These are phyloP conservation scores for Poa pratensis DNA, from an alignment of 176 grass and related monocot species.

Conservation along the genomic window DNA sequence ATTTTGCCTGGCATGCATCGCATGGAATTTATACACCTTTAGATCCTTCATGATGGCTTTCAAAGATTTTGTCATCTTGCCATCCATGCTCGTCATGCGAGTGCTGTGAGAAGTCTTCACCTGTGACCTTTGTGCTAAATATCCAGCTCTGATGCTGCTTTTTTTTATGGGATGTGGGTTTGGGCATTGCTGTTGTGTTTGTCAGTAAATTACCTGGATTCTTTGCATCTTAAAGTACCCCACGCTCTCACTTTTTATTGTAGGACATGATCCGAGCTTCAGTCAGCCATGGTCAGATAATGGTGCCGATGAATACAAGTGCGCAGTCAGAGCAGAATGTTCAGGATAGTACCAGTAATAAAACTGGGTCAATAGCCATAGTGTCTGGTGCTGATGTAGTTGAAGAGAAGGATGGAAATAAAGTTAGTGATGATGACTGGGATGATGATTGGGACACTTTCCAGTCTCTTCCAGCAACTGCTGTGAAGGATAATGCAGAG, in stretches of 20 bases:
- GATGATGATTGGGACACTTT: constrained; percentile 92
- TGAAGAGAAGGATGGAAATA: constrained; percentile 48
- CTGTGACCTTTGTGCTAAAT: constrained; percentile 24
- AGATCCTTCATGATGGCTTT: constrained; percentile 24
- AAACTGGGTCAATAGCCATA: constrained; percentile 37
- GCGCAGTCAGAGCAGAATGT: constrained; percentile 45
- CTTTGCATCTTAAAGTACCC: constrained; percentile 14
- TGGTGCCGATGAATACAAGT: constrained; percentile 42
- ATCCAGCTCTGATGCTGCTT: constrained; percentile 22
- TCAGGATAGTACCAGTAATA: constrained; percentile 44
- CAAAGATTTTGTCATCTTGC: constrained; percentile 13
- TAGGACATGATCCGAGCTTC: constrained; percentile 96
- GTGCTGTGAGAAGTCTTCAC: background rate
- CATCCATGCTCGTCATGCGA: constrained; percentile 4
- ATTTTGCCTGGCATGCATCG: background rate
- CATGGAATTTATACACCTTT: constrained; percentile 22
- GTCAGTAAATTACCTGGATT: background rate
- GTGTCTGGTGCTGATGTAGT: constrained; percentile 36
- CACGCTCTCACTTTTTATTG: constrained; percentile 32
- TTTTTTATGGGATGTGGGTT: constrained; percentile 28
- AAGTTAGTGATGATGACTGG: constrained; percentile 60
- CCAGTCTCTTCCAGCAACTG: constrained; percentile 79
- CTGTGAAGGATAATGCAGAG: constrained; percentile 31
- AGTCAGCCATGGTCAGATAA: constrained; percentile 64
- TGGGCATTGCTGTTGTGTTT: background rate